phyloP scores from a whole-genome alignment of 805 yeast genomes.

The Kluyveromyces dobzhanskii region DNA sequence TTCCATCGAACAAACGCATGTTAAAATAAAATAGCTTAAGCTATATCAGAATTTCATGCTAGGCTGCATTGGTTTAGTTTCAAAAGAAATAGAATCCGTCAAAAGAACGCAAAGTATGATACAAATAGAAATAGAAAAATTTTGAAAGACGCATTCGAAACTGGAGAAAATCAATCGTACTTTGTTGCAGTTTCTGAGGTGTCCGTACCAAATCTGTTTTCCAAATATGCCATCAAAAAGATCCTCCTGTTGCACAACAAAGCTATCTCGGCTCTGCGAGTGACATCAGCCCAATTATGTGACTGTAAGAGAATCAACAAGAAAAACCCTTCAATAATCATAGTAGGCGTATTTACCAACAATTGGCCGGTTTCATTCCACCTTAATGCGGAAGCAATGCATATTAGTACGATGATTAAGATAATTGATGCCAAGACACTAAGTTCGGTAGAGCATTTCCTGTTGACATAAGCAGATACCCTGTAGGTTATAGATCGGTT shows the following conservation, averaged over 20 bases:
- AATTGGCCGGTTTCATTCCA: conserved; percentile 37
- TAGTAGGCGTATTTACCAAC: conserved; percentile 35
- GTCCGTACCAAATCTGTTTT: not conserved
- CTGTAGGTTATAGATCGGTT: conserved; percentile 15
- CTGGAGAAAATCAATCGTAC: no score
- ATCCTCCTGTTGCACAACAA: conserved; percentile 17
- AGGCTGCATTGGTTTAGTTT: no score
- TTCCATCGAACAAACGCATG: no score
- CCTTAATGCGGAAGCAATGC: conserved; percentile 27
- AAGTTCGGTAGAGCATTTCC: conserved; percentile 27
- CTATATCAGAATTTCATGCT: no score
- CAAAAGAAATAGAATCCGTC: no score
- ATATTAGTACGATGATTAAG: conserved; percentile 26
- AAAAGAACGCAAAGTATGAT: no score
- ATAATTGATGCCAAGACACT: conserved; percentile 26
- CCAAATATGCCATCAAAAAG: conserved; percentile 7
- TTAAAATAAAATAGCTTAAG: no score
- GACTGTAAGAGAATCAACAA: conserved; percentile 33
- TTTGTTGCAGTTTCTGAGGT: not conserved
- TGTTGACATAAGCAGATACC: conserved; percentile 22
- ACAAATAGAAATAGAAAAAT: no score
- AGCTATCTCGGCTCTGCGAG: conserved; percentile 20
- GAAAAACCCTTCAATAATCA: conserved; percentile 38
- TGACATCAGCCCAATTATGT: conserved; percentile 29
- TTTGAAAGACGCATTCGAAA: no score